These are phyloP conservation scores for Chimonanthus praecox DNA, from an alignment of 164 flowering plant species.

Conservation along the genomic window DNA sequence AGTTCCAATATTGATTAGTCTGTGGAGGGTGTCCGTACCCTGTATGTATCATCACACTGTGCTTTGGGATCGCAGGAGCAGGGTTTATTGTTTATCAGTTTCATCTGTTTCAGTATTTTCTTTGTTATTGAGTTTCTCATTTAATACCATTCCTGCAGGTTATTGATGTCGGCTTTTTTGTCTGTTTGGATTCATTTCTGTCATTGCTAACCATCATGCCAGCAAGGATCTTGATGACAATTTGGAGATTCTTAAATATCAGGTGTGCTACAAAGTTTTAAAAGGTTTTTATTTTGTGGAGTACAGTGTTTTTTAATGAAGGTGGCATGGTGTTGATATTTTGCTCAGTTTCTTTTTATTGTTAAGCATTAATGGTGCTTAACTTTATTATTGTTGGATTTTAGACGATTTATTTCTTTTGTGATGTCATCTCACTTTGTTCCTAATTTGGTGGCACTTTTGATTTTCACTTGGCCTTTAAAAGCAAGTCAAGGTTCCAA, in stretches of 20 bases:
- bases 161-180: conserved; percentile 87
- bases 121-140: conserved; percentile 5
- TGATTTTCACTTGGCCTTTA: background rate
- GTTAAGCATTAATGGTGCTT: too few relatives aligned
- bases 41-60: too few relatives aligned
- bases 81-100: background rate
- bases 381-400: too few relatives aligned
- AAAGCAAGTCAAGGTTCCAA: background rate
- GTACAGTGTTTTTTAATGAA: background rate
- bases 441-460: background rate
- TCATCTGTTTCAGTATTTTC: background rate
- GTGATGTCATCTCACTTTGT: background rate
- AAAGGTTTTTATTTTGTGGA: background rate
- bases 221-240: conserved; percentile 41
- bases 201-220: conserved; percentile 95
- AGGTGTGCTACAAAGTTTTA: conserved; percentile 39
- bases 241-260: conserved; percentile 57
- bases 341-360: background rate
- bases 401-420: too few relatives aligned
- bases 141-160: conserved; percentile 55
- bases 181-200: conserved; percentile 88
- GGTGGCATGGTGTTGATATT: background rate
- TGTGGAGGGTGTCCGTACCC: too few relatives aligned
- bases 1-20: too few relatives aligned
- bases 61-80: too few relatives aligned